Conservation (phyloP, 2,329 filamentous ascomycete species). For the Aureobasidium subglaciale region DNA sequence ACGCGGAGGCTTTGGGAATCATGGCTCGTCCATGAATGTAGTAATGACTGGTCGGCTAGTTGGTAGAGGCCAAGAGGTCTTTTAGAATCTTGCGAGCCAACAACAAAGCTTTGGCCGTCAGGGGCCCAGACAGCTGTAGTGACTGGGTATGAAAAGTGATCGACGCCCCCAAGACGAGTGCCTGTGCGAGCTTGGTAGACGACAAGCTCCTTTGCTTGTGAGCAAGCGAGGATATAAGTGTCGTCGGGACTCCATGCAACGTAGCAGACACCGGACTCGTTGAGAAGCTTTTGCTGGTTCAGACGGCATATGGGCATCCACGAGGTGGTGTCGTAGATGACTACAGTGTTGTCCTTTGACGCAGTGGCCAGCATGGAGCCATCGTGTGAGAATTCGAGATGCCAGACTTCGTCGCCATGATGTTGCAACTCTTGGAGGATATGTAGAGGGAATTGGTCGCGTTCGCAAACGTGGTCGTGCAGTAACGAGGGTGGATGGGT, state of each 20-base stretch:
- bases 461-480: conserved; percentile 77
- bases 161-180: conserved; percentile 54
- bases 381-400: conserved; percentile 81
- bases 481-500: conserved; percentile 74
- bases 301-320: conserved; percentile 60
- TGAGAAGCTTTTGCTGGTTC: conserved; percentile 45
- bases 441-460: conserved; percentile 68
- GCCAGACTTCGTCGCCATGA: conserved; percentile 82
- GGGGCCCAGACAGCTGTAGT: conserved; percentile 85
- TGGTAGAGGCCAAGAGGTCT: conserved; percentile 55
- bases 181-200: conserved; percentile 43
- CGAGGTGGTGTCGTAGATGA: conserved; percentile 72
- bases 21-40: conserved; percentile 13
- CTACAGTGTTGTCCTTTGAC: conserved; percentile 64
- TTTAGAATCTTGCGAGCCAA: conserved; percentile 65
- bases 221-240: conserved; percentile 76
- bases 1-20: conserved; percentile 45
- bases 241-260: conserved; percentile 91
- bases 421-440: conserved; percentile 63
- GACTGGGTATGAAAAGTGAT: conserved; percentile 73
- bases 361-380: conserved; percentile 76
- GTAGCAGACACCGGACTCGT: conserved; percentile 59
- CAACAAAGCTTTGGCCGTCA: conserved; percentile 69
- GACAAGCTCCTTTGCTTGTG: conserved; percentile 29
- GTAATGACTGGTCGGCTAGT: conserved; percentile 11